Percentiles rank a stretch among this genome's conserved stretches.
These are phyloP conservation scores for Orbilia ellipsospora DNA, from an alignment of 2,329 filamentous ascomycete species.

Conservation along the genomic window DNA sequence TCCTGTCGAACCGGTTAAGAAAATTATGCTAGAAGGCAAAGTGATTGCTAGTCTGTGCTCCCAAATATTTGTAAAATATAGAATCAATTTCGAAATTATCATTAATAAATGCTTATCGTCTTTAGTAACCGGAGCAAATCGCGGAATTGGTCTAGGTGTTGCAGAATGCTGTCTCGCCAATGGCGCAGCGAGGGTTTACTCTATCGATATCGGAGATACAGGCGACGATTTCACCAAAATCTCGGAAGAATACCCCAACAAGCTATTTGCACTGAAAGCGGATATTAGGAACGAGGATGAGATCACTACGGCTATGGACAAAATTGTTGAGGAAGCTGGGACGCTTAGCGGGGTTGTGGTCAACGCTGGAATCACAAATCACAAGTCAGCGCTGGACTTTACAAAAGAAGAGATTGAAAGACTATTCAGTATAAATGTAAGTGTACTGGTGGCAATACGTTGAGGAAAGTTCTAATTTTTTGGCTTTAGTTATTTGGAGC, in stretches of 20 bases:
- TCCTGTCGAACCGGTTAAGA: conserved; percentile 57
- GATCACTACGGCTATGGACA: conserved; percentile 64
- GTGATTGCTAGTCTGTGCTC: conserved; percentile 61
- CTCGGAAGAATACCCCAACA: conserved; percentile 63
- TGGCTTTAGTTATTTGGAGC: conserved; percentile 63
- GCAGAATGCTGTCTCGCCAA: conserved; percentile 66
- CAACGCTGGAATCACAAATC: conserved; percentile 65
- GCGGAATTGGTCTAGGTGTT: conserved; percentile 65
- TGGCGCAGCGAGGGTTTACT: conserved; percentile 63
- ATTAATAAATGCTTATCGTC: not conserved
- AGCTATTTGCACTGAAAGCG: conserved; percentile 65
- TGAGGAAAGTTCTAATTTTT: not conserved
- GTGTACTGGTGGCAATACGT: not conserved
- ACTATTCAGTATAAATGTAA: conserved; percentile 66
- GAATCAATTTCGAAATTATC: not conserved
- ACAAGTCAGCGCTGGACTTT: conserved; percentile 65
- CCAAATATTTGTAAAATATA: not conserved
- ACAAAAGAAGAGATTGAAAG: conserved; percentile 62
- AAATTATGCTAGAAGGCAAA: conserved; percentile 60
- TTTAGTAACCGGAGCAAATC: conserved; percentile 64
- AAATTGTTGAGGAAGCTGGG: conserved; percentile 62
- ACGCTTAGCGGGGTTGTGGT: conserved; percentile 64
- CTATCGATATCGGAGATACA: conserved; percentile 63
- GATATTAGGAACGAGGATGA: conserved; percentile 65
- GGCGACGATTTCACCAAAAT: conserved; percentile 61